Base-by-base conservation (phyloP, 75 land plant species). In the Picea glauca region DNA sequence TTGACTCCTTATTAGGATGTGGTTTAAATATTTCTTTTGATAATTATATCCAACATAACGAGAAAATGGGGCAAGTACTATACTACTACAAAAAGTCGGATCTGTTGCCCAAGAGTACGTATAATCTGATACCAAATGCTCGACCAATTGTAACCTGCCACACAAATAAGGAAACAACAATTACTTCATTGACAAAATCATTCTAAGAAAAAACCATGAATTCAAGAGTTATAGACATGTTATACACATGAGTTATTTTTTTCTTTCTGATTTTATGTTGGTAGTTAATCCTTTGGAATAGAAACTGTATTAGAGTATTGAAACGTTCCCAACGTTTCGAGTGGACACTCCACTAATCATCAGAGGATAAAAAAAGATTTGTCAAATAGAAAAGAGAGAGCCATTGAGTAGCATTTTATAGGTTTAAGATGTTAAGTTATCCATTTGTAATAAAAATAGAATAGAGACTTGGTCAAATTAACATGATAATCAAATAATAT, bases 71-170 rank as follows among this genome's bases (percentile, higher is more conserved):
- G 58, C 17, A 31, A 60, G 50, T 15, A 30, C n/a, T 85, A 20
- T 79, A 90, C 92, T 58, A 23, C n/a, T 59, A 35, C 88, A 83
- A 75, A 88, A 84, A 60, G 54, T 76, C 76, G 88, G 82, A 81
- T 63, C 74, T 1, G 20, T 81, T 72, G 84, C 68, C 93, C 93
- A 91, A 13, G 81, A 56, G 15, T 50, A 65, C 21, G 83, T 40
- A 77, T 86, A 79, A 50, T 91, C 93, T 59, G 90, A 84, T 58
- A 88, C 67, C 82, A 91, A 30, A 68, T 83, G 85, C 82, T 91
- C 93, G 31, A 88, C 77, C 76, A 91, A 87, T 81, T 86, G 90
- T 17, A 91, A 75, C 90, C 93, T 91, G 90, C 57, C 60, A 38
- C 8, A 32, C 20, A 76, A 79, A 60, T 62, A 54, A 3, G 26